Evolutionary conservation across 2,329 filamentous ascomycete genomes (phyloP), one percentile per base, ranked within the genome.

Genomic region (Colletotrichum lini): DNA sequence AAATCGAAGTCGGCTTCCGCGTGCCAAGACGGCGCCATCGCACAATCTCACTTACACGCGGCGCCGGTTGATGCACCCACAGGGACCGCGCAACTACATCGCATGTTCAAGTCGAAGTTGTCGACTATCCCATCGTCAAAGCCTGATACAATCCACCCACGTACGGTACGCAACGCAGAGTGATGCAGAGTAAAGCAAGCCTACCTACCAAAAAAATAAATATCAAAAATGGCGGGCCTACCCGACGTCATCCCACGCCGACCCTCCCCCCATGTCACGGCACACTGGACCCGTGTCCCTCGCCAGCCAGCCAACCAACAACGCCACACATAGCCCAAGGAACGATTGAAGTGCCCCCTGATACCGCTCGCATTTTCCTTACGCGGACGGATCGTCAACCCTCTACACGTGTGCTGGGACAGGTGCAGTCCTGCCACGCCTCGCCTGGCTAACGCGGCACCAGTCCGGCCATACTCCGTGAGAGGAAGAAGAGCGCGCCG

Each of bases 221-320:
- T 26, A 38, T 42, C 45, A 4, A 26, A 5, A 13, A 50, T 13
- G 12, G 45, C 45, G 58, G 45, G 42, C 44, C 3, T 49, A 12
- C n/a, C 45, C 62, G 47, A 70, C 67, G 67, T 70, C 67, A 70
- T 70, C 40, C 62, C 26, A 21, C 45, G 12, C 45, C 26, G 13
- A 40, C 3, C 9, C 12, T 49, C 21, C 12, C 42, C 18, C 26
- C 49, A 23, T 40, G n/a, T 53, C 57, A 23, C 57, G 49, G 49
- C 16, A 35, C 45, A 40, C 44, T 38, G 21, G 6, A 18, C 38
- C 52, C 26, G 26, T 26, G 61, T n/a, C 35, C 50, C 44, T 42
- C n/a, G n/a, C 50, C 60, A 65, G 52, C 53, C 21, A 44, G 23
- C 47, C 26, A 26, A 4, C 26, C 26, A 26, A 26, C 26, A 1